Base-by-base conservation (phyloP, 2,329 filamentous ascomycete species). In the Xylaria sp. region DNA sequence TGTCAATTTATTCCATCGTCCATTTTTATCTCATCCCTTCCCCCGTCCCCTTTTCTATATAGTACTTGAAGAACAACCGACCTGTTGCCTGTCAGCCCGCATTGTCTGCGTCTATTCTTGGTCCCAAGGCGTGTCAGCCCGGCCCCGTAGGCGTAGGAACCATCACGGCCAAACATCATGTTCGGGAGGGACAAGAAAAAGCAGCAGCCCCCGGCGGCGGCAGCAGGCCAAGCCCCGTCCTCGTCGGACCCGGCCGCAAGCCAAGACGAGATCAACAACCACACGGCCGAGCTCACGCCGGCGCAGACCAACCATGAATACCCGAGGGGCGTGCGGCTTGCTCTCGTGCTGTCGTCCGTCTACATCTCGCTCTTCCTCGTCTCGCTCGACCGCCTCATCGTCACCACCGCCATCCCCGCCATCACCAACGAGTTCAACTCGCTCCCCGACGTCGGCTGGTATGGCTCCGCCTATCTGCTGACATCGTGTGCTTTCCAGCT, bases 391-490 rank as follows among this genome's bases (percentile, higher is more conserved):
- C 76, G 79, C 13, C 72, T 80, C 25, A 81, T 81, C 66, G 75
- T 81, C 62, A 76, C 78, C 0, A 82, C 81, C 1, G 81, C 80
- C n/a, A 80, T 82, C 54, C 80, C 80, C 18, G 75, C 75, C 55
- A 81, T 81, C 73, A 81, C 79, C 2, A 77, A 81, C 65, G 78
- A 81, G 44, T 82, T 81, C 72, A 69, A 79, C 63, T 80, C 79
- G 8, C 73, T 81, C 2, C 74, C 74, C 5, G 79, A 82, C 66
- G 77, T 81, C n/a, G 79, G 80, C 32, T 82, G 80, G 80, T 82
- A 82, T 66, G 79, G 79, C 25, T 78, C 76, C n/a, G 79, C 78
- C 25, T 82, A 80, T 64, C 68, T 81, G 63, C 68, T 82, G 18
- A 81, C 79, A 0, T 77, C 76, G 48, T 79, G 77, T 54, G 74